These are phyloP conservation scores for Chlamydomonas eustigma DNA, from an alignment of 139 green algal genomes.

Conservation along the genomic window DNA sequence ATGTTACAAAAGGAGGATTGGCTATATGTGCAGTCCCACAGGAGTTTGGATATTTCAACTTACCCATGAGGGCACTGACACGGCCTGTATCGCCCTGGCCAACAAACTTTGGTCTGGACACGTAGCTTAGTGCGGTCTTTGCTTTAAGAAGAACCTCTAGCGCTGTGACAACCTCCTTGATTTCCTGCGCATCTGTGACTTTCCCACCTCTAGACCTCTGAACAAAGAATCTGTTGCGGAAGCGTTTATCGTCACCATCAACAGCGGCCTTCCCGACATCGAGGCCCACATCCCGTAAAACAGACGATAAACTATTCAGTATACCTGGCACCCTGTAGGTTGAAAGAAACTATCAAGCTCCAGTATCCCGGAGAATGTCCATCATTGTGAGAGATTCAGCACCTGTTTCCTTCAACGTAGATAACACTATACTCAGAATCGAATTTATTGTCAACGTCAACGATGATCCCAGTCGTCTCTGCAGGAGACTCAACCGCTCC, in stretches of 20 bases:
- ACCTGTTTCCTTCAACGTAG: conserved; percentile 35
- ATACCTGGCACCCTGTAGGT: conserved; percentile 59
- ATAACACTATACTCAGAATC: conserved; percentile 59
- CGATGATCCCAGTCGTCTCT: not conserved
- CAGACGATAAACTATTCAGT: conserved; percentile 41
- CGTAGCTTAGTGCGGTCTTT: conserved; percentile 18
- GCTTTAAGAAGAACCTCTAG: conserved; percentile 45
- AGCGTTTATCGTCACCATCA: conserved; percentile 31
- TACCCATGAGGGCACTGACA: conserved; percentile 82
- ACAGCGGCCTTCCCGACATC: conserved; percentile 68
- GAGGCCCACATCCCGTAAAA: conserved; percentile 77
- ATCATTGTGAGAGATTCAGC: not conserved
- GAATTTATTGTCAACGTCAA: conserved; percentile 38
- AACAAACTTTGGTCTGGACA: conserved; percentile 41
- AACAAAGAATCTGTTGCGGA: conserved; percentile 85
- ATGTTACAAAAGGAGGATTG: not conserved
- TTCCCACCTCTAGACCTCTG: conserved; percentile 48
- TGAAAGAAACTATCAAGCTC: too few relatives aligned
- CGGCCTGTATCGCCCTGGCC: conserved; percentile 32
- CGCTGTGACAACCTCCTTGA: conserved; percentile 45
- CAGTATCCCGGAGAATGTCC: not conserved
- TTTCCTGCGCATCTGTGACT: conserved; percentile 44
- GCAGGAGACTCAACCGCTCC: not conserved
- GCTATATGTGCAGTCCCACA: not conserved
- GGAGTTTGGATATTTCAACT: too few relatives aligned